Evolutionary conservation across 257 asterid genomes (phyloP), one percentile per base, ranked within the genome.

Genomic region (Parsonsia alboflavescens): DNA sequence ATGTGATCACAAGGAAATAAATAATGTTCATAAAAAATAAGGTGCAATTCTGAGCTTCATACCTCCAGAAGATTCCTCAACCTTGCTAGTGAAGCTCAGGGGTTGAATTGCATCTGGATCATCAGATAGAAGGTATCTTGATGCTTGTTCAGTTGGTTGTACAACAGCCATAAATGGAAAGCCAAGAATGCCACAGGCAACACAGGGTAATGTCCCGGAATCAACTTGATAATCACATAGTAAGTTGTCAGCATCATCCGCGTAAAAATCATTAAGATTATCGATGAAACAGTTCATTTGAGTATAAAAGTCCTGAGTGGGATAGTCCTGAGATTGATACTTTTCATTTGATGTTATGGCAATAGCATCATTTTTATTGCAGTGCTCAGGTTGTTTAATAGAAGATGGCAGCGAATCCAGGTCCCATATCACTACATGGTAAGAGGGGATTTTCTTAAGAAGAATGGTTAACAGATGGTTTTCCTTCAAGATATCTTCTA

Each of bases 101-200:
- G 71, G 66, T 61, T 75, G 79, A 75, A 64, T 78, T 26, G 72
- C 67, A 58, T 58, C 74, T 76, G 59, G 70, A 68, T 78, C 83
- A 73, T 72, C 84, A 65, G 68, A 80, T 76, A 80, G 64, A 74
- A 88, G 83, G 73, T 82, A 76, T 72, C 64, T 50, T 12, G 83
- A 85, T 53, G 97, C 85, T 73, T 76, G 81, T 74, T 85, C 86
- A 68, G 93, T 84, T 82, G 99, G 99, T 80, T 95, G 98, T 73
- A 92, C 78, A 66, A 92, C 82, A 68, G 97, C 89, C 99, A 95
- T 95, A 81, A 90, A 95, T 63, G 99, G 99, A 84, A 90, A 95
- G 66, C 99, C 99, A 75, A 95, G 99, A 79, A 95, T 86, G 28
- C 99, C 99, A 86, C 99, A 95, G 74, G 96, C 96, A 36, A 92